phyloP scores from a whole-genome alignment of 2,329 filamentous ascomycete species.

The Verruconis gallopava region DNA sequence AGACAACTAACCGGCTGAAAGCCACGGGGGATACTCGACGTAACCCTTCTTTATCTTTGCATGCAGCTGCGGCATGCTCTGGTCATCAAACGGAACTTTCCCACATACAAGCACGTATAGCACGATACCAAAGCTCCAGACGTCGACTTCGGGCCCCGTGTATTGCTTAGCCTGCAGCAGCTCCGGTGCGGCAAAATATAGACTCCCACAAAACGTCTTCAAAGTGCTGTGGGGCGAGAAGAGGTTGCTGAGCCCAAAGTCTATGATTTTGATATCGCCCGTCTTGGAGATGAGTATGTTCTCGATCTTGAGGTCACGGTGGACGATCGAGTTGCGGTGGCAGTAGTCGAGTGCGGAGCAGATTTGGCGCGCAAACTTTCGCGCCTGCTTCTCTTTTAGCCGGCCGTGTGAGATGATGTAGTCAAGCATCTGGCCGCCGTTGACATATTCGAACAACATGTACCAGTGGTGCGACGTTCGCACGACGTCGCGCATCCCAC shows the following conservation, averaged over 20 bases:
- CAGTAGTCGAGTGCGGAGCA: conserved; percentile 94
- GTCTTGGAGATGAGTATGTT: conserved; percentile 99
- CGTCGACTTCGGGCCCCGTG: conserved; percentile 88
- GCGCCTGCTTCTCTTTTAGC: conserved; percentile 93
- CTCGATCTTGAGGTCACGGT: conserved; percentile 95
- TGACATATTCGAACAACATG: conserved; percentile 99
- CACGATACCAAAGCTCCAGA: conserved; percentile 98
- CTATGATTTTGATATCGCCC: conserved; percentile 98
- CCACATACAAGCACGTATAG: conserved; percentile 94
- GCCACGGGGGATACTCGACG: conserved; percentile 90
- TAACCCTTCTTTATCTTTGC: conserved; percentile 97
- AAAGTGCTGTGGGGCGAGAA: conserved; percentile 76
- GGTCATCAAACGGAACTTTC: conserved; percentile 96
- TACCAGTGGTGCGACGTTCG: conserved; percentile 98
- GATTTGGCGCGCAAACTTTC: conserved; percentile 95
- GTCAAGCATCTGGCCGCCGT: conserved; percentile 97
- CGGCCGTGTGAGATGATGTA: conserved; percentile 98
- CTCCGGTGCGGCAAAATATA: conserved; percentile 96
- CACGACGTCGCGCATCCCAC: conserved; percentile 87
- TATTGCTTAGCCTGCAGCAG: conserved; percentile 88
- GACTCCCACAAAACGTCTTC: conserved; percentile 93
- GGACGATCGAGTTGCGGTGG: conserved; percentile 95
- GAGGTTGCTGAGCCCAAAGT: conserved; percentile 93
- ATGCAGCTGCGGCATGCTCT: conserved; percentile 96
- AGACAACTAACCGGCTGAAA: conserved; percentile 61